These are phyloP conservation scores for Naganishia antarctica DNA, from an alignment of 768 basidiomycete genomes.

Conservation along the genomic window DNA sequence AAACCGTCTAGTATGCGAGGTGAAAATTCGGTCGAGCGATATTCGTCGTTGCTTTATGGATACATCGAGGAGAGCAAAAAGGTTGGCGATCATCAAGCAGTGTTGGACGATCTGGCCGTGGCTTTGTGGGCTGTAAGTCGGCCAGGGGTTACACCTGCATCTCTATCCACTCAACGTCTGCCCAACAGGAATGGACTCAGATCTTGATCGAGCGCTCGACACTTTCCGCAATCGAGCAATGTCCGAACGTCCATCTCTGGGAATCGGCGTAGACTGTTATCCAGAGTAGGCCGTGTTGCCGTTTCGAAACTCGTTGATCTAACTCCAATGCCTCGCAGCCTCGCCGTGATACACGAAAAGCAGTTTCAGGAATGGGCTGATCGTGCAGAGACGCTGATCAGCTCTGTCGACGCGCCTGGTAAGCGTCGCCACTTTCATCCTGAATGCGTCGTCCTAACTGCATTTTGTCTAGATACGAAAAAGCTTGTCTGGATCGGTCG, in stretches of 20 bases:
- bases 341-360: constrained; percentile 29
- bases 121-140: constrained; percentile 30
- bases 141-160: no score
- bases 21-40: constrained; percentile 29
- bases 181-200: constrained; percentile 39
- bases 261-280: constrained; percentile 1
- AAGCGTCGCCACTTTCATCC: neutral
- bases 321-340: neutral
- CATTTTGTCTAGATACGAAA: neutral
- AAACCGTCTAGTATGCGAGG: constrained; percentile 32
- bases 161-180: neutral
- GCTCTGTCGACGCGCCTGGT: constrained; percentile 4
- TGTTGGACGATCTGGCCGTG: constrained; percentile 30
- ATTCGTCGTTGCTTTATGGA: constrained; percentile 26
- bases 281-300: constrained; percentile 14
- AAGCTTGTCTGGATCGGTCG: constrained; percentile 1
- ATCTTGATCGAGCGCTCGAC: constrained; percentile 33
- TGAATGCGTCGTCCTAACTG: neutral
- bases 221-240: constrained; percentile 24
- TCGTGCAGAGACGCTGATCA: constrained; percentile 8
- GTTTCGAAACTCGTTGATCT: neutral
- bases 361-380: constrained; percentile 33
- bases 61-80: constrained; percentile 15
- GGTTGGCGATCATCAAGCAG: neutral
- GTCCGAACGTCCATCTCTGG: constrained; percentile 1